phyloP scores from a whole-genome alignment of 2,329 filamentous ascomycete species.

The Fusarium sterilihyphosum region DNA sequence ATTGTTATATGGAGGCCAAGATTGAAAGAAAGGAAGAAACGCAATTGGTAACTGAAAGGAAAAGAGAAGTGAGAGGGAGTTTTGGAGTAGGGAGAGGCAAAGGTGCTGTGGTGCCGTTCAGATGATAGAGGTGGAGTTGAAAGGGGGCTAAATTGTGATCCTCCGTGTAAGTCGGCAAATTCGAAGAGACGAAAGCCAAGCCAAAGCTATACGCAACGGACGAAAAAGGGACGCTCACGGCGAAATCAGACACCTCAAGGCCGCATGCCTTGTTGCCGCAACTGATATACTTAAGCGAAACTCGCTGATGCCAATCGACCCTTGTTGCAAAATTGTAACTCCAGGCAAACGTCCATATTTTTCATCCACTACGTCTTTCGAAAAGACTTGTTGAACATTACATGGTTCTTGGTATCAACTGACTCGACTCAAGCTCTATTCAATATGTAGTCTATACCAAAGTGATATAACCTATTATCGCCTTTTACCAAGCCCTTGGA shows the following conservation, averaged over 20 bases:
- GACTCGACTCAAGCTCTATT: constrained; percentile 30
- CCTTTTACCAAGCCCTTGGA: constrained; percentile 1
- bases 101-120: background rate
- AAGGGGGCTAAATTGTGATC: constrained; percentile 1
- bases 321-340: background rate
- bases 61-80: background rate
- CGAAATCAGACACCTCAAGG: background rate
- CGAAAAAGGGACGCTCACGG: background rate
- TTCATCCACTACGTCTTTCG: background rate
- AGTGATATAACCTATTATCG: constrained; percentile 13
- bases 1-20: background rate
- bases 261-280: background rate
- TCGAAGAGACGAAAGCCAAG: background rate
- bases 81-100: background rate
- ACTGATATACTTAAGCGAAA: background rate
- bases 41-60: accelerated
- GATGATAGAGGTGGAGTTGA: constrained; percentile 6
- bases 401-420: background rate
- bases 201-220: background rate
- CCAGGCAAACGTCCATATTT: no score
- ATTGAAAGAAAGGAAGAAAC: background rate
- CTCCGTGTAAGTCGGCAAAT: constrained; percentile 18
- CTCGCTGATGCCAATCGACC: background rate
- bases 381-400: background rate
- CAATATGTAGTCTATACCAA: constrained; percentile 7